Percentiles rank a stretch among this genome's conserved stretches.
phyloP scores from a whole-genome alignment of 805 yeast genomes.

The Osmozyma mogii region DNA sequence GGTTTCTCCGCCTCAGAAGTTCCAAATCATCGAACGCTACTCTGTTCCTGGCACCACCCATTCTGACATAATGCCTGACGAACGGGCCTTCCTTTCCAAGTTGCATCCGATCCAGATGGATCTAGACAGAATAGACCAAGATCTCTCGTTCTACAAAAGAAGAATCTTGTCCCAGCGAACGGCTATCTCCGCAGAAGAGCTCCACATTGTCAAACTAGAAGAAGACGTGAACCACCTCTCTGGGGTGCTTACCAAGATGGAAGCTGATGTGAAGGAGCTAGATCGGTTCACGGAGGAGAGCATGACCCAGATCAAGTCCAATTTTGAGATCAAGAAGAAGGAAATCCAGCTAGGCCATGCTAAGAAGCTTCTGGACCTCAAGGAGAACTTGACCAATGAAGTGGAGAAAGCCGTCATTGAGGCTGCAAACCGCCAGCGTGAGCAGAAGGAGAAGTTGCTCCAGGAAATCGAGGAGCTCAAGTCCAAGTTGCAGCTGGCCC shows the following conservation, averaged over 20 bases:
- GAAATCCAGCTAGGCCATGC: slow-evolving; percentile 15
- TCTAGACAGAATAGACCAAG: no score
- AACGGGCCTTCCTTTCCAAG: no score
- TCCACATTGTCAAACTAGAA: slow-evolving; percentile 25
- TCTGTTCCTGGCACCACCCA: no score
- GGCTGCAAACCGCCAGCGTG: slow-evolving; percentile 20
- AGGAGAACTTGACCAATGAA: slow-evolving; percentile 20
- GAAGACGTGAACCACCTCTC: slow-evolving; percentile 29
- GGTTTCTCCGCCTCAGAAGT: no score
- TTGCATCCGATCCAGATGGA: no score
- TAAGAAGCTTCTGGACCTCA: slow-evolving; percentile 15
- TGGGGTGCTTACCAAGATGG: no score
- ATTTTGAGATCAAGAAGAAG: slow-evolving; percentile 11
- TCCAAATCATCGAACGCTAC: no score
- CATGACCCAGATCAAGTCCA: slow-evolving; percentile 14
- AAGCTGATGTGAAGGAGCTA: slow-evolving; percentile 29
- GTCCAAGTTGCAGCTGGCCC: slow-evolving; percentile 5
- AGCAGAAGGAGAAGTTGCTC: slow-evolving; percentile 5
- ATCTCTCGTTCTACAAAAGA: no score
- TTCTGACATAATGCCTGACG: no score
- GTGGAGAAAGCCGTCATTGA: slow-evolving; percentile 31
- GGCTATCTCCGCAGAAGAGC: slow-evolving; percentile 28
- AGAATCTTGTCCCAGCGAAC: slow-evolving; percentile 18
- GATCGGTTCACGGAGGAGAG: slow-evolving; percentile 20
- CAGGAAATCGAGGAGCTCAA: slow-evolving; percentile 1